Evolutionary conservation across 805 yeast species (phyloP), one percentile per base, ranked within the genome.

Genomic region (Suhomyces faveliae): DNA sequence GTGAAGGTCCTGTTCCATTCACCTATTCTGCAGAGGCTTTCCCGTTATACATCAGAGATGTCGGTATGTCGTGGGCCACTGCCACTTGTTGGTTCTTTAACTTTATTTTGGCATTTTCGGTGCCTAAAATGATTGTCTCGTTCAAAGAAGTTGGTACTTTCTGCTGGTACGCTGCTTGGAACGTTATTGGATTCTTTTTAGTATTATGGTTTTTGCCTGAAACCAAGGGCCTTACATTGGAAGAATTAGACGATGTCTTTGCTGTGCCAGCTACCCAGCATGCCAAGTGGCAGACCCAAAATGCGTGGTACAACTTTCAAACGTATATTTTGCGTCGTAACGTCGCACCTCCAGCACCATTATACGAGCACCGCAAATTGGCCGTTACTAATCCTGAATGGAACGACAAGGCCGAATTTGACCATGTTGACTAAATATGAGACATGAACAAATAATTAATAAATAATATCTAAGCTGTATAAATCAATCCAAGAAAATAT

Each of bases 1-100:
- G 95, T 47, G 89, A 86, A 64, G 96, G 96, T 39, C 95, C 94
- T 11, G 94, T 89, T 40, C 95, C 96, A 3, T 89, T 89, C 70
- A 85, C 94, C 2, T 87, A 89, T 61, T 84, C 90, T 20, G 95
- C 96, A 8, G 96, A 89, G 66, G 87, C 85, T 58, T 80, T 71
- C 85, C 89, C 92, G 51, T 73, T 87, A 59, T 85, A 85, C 59
- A 80, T 87, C 51, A 80, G 95, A 68, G 90, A 88, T 55, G 68
- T 87, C 45, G 91, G 92, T 46, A 85, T 89, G 83, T 83, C 90
- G 2, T 73, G 83, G 53, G 92, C 91, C 23, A 83, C 91, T 24
- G 84, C 87, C 17, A 80, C 85, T 15, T 74, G 85, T 62, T 84
- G 88, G 88, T 83, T 84, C 66, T 84, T 84, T 74, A 84, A 84